A percentile compares a stretch with the other conserved stretches of the same genome.
These are phyloP conservation scores for Dichotomocladium elegans DNA, from an alignment of 371 early-diverging fungal species.

Conservation along the genomic window DNA sequence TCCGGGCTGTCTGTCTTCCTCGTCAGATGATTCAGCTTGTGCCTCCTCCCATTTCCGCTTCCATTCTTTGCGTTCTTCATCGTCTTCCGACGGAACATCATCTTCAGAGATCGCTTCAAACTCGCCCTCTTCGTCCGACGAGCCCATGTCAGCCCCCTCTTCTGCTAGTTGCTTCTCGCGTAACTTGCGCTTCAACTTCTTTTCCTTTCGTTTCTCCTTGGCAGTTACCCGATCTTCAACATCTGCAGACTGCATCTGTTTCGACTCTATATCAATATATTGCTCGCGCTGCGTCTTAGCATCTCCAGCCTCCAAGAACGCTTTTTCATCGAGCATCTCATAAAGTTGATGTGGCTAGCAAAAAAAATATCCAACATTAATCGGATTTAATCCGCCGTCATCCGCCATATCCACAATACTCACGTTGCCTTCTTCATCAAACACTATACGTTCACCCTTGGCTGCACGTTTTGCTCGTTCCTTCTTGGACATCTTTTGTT, in stretches of 20 bases:
- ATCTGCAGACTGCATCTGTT: constrained; percentile 71
- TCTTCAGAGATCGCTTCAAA: constrained; percentile 12
- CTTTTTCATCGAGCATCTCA: constrained; percentile 74
- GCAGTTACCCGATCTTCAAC: constrained; percentile 64
- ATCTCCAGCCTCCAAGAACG: constrained; percentile 74
- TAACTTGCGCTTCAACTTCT: constrained; percentile 64
- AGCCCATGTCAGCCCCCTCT: constrained; percentile 16
- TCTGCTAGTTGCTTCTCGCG: constrained; percentile 40
- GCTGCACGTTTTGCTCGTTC: constrained; percentile 65
- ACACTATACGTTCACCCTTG: constrained; percentile 72
- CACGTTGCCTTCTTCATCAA: constrained; percentile 91
- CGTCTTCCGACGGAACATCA: constrained; percentile 5
- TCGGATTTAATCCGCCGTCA: background rate
- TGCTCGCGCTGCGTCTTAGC: constrained; percentile 58
- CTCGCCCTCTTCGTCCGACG: constrained; percentile 22
- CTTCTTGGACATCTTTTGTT: constrained; percentile 67
- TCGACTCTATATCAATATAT: constrained; percentile 62
- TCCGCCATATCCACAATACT: constrained; percentile 8
- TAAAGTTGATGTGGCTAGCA: constrained; percentile 63
- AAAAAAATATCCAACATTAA: background rate
- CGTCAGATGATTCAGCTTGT: constrained; percentile 21
- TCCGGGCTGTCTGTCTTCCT: constrained; percentile 38
- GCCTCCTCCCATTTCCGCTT: constrained; percentile 42
- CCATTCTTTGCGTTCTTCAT: constrained; percentile 8
- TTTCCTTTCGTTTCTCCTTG: constrained; percentile 70